Evolutionary conservation across 805 yeast genomes (phyloP), one percentile per base, ranked within the genome.

Genomic region (Yarrowia sp.): DNA sequence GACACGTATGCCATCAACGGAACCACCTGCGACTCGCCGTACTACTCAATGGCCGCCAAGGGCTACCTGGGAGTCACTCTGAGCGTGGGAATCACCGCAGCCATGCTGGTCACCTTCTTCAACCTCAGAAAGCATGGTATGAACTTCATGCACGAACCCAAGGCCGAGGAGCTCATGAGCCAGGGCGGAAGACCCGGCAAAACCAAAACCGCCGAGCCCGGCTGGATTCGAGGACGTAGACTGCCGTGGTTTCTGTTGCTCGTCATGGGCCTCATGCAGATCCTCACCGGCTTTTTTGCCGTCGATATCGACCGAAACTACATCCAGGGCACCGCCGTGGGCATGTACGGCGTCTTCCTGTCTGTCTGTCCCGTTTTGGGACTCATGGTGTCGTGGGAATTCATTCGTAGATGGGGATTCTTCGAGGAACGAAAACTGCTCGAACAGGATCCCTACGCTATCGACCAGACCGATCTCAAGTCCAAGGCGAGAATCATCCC

Each of bases 171-270:
- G 13, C 64, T 58, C 42, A 33, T 42, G 50, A 42, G 50, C 49
- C 64, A 58, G 39, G 64, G 64, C 30, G 64, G 64, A 17, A 33
- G 49, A 6, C 50, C 64, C 15, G 43, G 64, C 33, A 58, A 58
- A 14, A 36, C 63, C 8, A 56, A 65, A 36, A 74, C 74, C 63
- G 69, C 71, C 38, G 70, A 69, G 40, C 69, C 70, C 20, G 74
- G 70, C 60, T 67, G 76, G 38, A 60, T 68, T 13, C 20, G 72
- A 36, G 69, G 74, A 17, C 66, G 76, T 9, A 69, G 73, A 43
- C 73, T 74, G 73, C 76, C 73, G 38, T 74, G 77, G 77, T 74
- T 74, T 63, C 73, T 76, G 74, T 69, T 72, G 46, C 38, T 74
- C 17, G 43, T 74, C 8, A 52, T 72, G 30, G 74, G 73, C 24